These are phyloP conservation scores for Calonectria fujianensis DNA, from an alignment of 2,329 filamentous ascomycete genomes.

Conservation along the genomic window DNA sequence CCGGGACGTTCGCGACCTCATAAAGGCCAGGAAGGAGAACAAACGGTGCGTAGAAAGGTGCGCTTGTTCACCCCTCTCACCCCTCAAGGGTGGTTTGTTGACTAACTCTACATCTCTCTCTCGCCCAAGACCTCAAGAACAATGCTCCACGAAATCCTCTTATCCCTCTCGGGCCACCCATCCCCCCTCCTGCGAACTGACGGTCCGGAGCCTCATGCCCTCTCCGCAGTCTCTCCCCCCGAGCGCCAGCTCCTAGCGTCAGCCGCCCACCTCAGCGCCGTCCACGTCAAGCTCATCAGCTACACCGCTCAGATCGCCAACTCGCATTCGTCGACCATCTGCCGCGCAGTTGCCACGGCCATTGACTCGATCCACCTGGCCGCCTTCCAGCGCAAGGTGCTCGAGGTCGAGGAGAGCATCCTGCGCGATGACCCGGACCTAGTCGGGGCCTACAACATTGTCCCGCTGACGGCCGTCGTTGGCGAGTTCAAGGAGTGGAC, in stretches of 20 bases:
- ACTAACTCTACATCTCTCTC: constrained; percentile 36
- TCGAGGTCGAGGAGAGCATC: constrained; percentile 88
- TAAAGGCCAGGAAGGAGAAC: constrained; percentile 60
- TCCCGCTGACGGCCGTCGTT: constrained; percentile 90
- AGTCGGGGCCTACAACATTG: constrained; percentile 94
- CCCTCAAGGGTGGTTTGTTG: background rate
- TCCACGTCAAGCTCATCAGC: constrained; percentile 83
- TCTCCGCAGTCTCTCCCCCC: constrained; percentile 79
- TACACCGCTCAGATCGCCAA: constrained; percentile 80
- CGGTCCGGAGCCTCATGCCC: constrained; percentile 66
- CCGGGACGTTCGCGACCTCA: constrained; percentile 65
- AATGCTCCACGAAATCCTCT: constrained; percentile 99
- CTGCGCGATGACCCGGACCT: constrained; percentile 84
- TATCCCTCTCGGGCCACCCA: constrained; percentile 95
- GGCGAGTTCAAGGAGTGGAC: constrained; percentile 92
- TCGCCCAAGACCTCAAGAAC: constrained; percentile 39
- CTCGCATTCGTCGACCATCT: constrained; percentile 86
- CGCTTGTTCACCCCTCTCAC: background rate
- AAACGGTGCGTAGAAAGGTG: constrained; percentile 46
- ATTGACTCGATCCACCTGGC: constrained; percentile 85
- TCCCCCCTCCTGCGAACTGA: constrained; percentile 86
- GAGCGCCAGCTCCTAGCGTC: constrained; percentile 88
- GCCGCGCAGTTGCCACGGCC: constrained; percentile 88
- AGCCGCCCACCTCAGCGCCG: constrained; percentile 84
- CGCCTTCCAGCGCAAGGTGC: constrained; percentile 87